phyloP scores from a whole-genome alignment of 805 yeast genomes.

The Lipomyces starkeyi region DNA sequence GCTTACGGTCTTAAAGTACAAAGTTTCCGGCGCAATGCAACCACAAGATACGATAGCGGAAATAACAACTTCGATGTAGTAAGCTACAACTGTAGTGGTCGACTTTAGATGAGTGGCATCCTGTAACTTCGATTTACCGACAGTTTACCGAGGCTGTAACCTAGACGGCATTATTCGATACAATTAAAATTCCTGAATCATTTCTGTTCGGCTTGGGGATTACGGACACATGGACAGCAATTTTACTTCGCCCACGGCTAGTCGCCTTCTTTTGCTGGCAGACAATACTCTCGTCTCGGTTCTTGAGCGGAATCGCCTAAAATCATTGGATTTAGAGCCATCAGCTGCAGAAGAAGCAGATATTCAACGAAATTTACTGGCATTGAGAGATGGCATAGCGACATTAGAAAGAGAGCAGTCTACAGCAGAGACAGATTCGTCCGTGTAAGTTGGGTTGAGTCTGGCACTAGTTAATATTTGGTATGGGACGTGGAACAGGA shows the following conservation, averaged over 20 bases:
- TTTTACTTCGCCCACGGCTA: slow-evolving; percentile 16
- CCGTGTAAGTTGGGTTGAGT: slow-evolving; percentile 18
- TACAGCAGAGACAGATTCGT: slow-evolving; percentile 23
- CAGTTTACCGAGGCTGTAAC: background rate
- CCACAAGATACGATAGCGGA: background rate
- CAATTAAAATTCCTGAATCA: background rate
- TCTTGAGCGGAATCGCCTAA: slow-evolving; percentile 44
- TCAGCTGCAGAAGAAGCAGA: slow-evolving; percentile 43
- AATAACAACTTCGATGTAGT: background rate
- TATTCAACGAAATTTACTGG: slow-evolving; percentile 39
- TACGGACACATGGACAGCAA: background rate
- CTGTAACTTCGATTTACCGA: background rate
- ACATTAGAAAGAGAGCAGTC: slow-evolving; percentile 40
- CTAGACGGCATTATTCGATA: background rate
- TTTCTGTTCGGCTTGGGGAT: background rate
- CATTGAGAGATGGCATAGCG: slow-evolving; percentile 40
- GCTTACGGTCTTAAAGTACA: background rate
- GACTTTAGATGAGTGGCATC: background rate
- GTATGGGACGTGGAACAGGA: background rate
- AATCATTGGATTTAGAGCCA: slow-evolving; percentile 41
- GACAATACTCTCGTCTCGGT: slow-evolving; percentile 45
- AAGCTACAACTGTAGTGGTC: background rate
- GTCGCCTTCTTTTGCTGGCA: slow-evolving; percentile 38
- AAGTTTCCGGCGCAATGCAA: background rate
- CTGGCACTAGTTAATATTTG: background rate